These are phyloP conservation scores for Cenchrus fungigraminus DNA, from an alignment of 176 grass and related monocot species.

Conservation along the genomic window DNA sequence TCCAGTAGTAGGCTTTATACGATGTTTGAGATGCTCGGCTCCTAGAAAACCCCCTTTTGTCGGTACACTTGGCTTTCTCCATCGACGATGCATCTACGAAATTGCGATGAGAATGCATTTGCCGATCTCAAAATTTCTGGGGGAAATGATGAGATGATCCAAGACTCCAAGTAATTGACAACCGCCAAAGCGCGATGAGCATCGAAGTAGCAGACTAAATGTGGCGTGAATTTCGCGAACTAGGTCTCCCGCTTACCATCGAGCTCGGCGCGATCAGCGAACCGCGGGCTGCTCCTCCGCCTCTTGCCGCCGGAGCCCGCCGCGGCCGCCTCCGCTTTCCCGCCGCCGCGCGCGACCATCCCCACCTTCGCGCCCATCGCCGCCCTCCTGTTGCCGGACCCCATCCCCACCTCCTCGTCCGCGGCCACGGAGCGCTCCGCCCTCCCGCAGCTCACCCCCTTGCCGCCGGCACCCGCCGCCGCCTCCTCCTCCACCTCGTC, in stretches of 20 bases:
- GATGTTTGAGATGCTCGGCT: neutral
- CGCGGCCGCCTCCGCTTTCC: neutral
- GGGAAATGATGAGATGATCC: neutral
- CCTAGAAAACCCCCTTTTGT: neutral
- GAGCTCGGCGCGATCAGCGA: neutral
- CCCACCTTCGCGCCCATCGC: neutral
- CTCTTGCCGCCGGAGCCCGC: neutral
- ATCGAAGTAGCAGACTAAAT: no score
- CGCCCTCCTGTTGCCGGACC: neutral
- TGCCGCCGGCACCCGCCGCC: neutral
- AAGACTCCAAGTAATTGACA: neutral
- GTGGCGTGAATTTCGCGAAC: neutral
- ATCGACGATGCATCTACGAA: neutral
- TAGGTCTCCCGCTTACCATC: neutral
- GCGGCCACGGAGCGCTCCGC: neutral
- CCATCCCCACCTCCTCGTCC: neutral
- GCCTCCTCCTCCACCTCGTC: neutral
- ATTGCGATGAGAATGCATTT: neutral
- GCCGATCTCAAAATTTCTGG: neutral
- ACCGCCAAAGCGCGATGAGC: neutral
- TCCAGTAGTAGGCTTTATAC: neutral
- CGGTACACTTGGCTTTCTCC: neutral
- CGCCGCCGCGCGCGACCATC: slow-evolving; percentile 5
- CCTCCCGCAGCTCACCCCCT: neutral
- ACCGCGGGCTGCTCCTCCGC: neutral